Percentiles rank a stretch among this genome's conserved stretches.
These are phyloP conservation scores for Nannochloris sp. DNA, from an alignment of 139 green algal genomes.

Conservation along the genomic window DNA sequence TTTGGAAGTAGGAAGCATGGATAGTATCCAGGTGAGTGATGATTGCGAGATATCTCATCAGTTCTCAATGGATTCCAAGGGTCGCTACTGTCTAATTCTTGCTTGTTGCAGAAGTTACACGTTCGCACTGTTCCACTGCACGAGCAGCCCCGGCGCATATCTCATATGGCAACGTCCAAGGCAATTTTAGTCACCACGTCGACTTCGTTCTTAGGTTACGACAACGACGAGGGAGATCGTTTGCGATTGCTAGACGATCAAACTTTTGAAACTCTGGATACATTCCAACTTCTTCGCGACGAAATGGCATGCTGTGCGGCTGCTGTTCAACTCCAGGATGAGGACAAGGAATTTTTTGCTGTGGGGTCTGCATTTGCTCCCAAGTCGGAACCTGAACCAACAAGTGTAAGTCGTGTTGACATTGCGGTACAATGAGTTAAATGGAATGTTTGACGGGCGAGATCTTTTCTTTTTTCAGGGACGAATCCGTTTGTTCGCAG, in stretches of 20 bases:
- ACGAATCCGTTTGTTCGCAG: constrained; percentile 62
- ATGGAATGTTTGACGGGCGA: background rate
- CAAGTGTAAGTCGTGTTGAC: constrained; percentile 23
- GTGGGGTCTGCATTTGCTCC: constrained; percentile 72
- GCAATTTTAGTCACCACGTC: background rate
- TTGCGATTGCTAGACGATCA: constrained; percentile 65
- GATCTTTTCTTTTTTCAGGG: constrained; percentile 28
- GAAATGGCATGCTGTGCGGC: constrained; percentile 54
- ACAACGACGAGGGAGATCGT: constrained; percentile 14
- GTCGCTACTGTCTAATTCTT: too few relatives aligned
- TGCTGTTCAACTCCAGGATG: constrained; percentile 27
- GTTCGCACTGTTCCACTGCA: constrained; percentile 77
- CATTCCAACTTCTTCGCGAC: constrained; percentile 41
- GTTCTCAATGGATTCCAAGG: too few relatives aligned
- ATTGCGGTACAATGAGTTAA: too few relatives aligned
- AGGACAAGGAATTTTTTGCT: constrained; percentile 54
- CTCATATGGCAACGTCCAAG: constrained; percentile 54
- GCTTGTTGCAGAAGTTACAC: constrained; percentile 80
- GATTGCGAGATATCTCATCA: background rate
- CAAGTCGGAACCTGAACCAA: constrained; percentile 75
- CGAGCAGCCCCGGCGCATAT: constrained; percentile 85
- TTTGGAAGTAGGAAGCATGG: constrained; percentile 81
- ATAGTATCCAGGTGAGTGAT: constrained; percentile 50
- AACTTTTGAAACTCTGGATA: constrained; percentile 65
- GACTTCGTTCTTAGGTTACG: background rate